Conservation (phyloP, 139 green algal genomes). For the Closterium sp. region DNA sequence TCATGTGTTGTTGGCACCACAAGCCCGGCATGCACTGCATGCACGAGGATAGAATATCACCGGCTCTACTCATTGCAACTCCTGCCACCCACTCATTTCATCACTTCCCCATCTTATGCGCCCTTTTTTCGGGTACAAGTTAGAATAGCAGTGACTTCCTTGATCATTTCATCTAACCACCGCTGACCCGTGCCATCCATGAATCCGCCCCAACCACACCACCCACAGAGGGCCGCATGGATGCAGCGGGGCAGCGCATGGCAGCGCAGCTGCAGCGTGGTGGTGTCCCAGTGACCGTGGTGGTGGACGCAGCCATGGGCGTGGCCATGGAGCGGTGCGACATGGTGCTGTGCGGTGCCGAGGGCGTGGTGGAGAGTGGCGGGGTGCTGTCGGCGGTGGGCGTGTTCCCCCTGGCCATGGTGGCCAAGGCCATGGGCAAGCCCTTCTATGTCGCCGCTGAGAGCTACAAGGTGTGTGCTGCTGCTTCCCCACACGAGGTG, state of each 20-base stretch:
- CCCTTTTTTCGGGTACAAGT: no score
- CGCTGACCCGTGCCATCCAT: not conserved
- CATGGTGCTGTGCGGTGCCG: conserved; percentile 89
- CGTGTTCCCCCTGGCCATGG: conserved; percentile 72
- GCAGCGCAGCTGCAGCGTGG: conserved; percentile 64
- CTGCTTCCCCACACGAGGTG: no score
- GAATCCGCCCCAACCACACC: not conserved
- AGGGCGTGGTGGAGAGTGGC: conserved; percentile 92
- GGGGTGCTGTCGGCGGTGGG: conserved; percentile 95
- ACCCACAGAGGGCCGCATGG: conserved; percentile 61
- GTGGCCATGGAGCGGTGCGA: conserved; percentile 79
- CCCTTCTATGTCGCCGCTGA: conserved; percentile 94
- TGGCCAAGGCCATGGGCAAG: conserved; percentile 73
- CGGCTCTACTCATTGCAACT: no score
- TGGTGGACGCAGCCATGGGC: conserved; percentile 81
- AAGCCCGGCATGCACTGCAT: no score
- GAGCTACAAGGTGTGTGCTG: conserved; percentile 83
- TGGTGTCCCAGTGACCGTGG: conserved; percentile 74
- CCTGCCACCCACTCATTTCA: no score
- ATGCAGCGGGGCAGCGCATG: conserved; percentile 71
- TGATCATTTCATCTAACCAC: not conserved
- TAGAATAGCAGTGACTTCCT: no score
- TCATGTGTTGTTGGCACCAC: no score
- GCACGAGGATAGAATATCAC: no score
- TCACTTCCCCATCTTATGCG: no score